Evolutionary conservation across 768 basidiomycete genomes (phyloP).

Genomic region (Royoungia palumana): DNA sequence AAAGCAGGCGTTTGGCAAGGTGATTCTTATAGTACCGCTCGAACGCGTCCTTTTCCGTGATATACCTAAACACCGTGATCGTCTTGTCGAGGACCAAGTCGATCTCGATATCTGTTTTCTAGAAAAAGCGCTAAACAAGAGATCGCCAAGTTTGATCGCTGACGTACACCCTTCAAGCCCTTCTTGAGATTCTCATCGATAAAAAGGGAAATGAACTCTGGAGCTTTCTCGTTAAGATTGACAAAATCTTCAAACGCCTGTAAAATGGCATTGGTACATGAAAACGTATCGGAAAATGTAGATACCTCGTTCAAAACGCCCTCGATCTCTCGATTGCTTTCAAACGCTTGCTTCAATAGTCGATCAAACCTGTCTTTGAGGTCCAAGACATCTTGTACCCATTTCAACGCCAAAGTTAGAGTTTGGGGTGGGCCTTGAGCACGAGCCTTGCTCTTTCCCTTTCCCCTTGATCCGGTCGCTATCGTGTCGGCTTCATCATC

Average conservation of each 20-base stretch:
- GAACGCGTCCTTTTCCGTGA: slow-evolving; percentile 95
- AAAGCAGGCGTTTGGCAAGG: slow-evolving; percentile 87
- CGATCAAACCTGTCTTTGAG: slow-evolving; percentile 89
- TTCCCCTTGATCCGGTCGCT: slow-evolving; percentile 40
- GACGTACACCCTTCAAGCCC: slow-evolving; percentile 86
- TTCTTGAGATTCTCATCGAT: slow-evolving; percentile 96
- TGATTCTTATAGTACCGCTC: slow-evolving; percentile 98
- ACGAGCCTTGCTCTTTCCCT: slow-evolving; percentile 54
- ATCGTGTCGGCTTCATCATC: slow-evolving; percentile 38
- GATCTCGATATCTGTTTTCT: slow-evolving; percentile 96
- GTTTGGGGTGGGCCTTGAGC: slow-evolving; percentile 40
- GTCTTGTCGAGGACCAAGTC: slow-evolving; percentile 91
- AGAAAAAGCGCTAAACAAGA: not conserved
- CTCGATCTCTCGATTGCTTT: slow-evolving; percentile 72
- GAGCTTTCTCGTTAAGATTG: slow-evolving; percentile 80
- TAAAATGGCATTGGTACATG: slow-evolving; percentile 3
- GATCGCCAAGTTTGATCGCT: not conserved
- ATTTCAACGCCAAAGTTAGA: slow-evolving; percentile 67
- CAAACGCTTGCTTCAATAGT: slow-evolving; percentile 70
- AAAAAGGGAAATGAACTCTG: slow-evolving; percentile 94
- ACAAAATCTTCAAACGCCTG: slow-evolving; percentile 94
- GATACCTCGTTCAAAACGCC: slow-evolving; percentile 80
- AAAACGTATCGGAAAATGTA: not conserved
- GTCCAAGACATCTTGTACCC: slow-evolving; percentile 90
- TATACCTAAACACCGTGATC: slow-evolving; percentile 90